Base-by-base conservation (phyloP, 345 rosid species). In the Citrus trifoliata region DNA sequence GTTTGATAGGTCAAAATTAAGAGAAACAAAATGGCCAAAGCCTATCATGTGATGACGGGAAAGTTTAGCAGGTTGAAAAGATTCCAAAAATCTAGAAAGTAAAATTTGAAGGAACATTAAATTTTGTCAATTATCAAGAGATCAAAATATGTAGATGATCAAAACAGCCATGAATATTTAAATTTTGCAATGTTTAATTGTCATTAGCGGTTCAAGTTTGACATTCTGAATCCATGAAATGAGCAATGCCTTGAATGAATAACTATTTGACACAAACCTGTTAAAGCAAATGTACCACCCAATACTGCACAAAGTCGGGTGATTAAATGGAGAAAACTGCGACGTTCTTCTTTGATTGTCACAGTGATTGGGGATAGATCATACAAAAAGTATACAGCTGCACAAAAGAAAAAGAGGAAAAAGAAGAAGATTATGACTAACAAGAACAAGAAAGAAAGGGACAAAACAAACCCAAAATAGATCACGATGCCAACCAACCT, bases 271-370 rank as follows among this genome's bases (percentile, higher is more conserved):
- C 22, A 81, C 84, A n/a, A 71, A 97, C 99, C 98, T 89, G 99
- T 91, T 67, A 97, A 75, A 32, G 98, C 99, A 88, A 94, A 97
- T 70, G 99, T 97, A 53, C 99, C 98, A 4, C 99, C 99, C 79
- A 97, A 86, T 59, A 97, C 97, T n/a, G 98, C 99, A 85, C 98
- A 94, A 74, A 97, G 99, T 70, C 99, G 88, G 72, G 99, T 96
- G 84, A 93, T 84, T 80, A 97, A 91, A 80, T 97, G 98, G 79
- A 97, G 92, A 87, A 97, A 94, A 83, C 98, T 91, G 33, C 91
- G 98, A 5, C 91, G 80, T 78, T 97, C 98, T 85, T 97, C 98
- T 81, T 85, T 93, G 84, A 97, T 97, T 32, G 99, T 93, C 67
- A 97, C 98, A 10, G 98, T 94, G 81, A 97, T 97, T 1, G 99